Base-by-base conservation (phyloP, 129 eudicot species). In the Ambrosia artemisiifolia region DNA sequence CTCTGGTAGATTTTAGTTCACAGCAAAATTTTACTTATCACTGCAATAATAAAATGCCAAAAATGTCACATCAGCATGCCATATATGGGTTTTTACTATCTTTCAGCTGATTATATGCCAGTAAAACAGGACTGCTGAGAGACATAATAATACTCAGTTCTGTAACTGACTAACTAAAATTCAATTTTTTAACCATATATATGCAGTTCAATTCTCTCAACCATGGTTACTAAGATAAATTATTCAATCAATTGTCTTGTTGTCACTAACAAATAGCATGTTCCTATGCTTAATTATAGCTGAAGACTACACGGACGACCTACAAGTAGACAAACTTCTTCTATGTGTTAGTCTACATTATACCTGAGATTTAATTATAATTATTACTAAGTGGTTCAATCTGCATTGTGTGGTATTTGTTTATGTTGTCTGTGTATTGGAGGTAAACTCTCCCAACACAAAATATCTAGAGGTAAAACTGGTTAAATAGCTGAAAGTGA, bases 161-260 rank as follows among this genome's bases (percentile, higher is more conserved):
- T 18, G 13, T 56, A 70, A 11, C 65, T 20, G 32, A 20, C n/a
- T n/a, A n/a, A n/a, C n/a, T n/a, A 16, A 28, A 72, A 24, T 59
- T 28, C 20, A 9, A 43, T 9, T 30, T 28, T 11, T 40, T 40
- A 30, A 40, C 69, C 51, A 17, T 17, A 17, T 17, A 66, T 66
- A 14, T 46, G 20, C 24, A 24, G 17, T 20, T 71, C 13, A 12
- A 11, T 54, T 64, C 44, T 74, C 19, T 20, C 19, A 53, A 65
- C 44, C 49, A 34, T n/a, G 63, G 19, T 65, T 48, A 67, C 34
- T 81, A 6, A 67, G 79, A 46, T 69, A 73, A 16, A 16, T 34
- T 34, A 82, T 62, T 49, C 43, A 75, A 75, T 67, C 14, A 76
- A 82, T 13, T 75, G 77, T 20, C 43, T 85, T 78, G 77, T 70